These are phyloP conservation scores for Xylariomycetidae sp. DNA, from an alignment of 2,329 filamentous ascomycete genomes.

Conservation along the genomic window DNA sequence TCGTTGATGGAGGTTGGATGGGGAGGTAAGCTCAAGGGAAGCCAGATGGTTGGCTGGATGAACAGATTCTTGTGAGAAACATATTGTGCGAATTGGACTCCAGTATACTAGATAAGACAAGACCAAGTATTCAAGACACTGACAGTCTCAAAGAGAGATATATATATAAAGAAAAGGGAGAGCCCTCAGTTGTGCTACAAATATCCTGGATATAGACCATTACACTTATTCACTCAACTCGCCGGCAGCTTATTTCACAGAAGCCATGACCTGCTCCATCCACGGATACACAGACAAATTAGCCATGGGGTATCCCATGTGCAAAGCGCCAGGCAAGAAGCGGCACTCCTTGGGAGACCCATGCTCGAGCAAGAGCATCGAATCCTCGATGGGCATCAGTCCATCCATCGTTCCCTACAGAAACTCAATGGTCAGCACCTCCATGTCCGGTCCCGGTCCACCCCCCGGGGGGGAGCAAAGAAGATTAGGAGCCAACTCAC, in stretches of 20 bases:
- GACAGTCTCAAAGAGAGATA: too few species aligned
- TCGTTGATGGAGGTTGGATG: constrained; percentile 93
- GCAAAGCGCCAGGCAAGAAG: constrained; percentile 56
- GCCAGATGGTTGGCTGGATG: background rate
- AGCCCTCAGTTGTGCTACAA: too few species aligned
- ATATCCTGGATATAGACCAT: too few species aligned
- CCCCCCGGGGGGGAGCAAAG: background rate
- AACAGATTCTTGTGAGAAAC: too few species aligned
- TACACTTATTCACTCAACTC: too few species aligned
- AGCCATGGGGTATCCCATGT: constrained; percentile 64
- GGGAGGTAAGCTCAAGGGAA: constrained; percentile 51
- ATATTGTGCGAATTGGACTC: too few species aligned
- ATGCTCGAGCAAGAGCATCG: constrained; percentile 59
- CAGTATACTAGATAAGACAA: too few species aligned
- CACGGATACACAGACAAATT: constrained; percentile 55
- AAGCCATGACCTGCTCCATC: constrained; percentile 52
- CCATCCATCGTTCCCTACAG: constrained; percentile 56
- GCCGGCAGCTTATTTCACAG: constrained; percentile 15
- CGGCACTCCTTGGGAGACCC: constrained; percentile 62
- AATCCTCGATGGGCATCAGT: constrained; percentile 65
- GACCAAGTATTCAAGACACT: too few species aligned
- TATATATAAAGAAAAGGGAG: too few species aligned
- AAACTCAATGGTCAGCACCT: background rate
- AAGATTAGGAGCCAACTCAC: constrained; percentile 30
- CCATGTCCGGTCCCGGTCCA: background rate